Conservation (phyloP, 805 yeast genomes). For the Yarrowia sp. region DNA sequence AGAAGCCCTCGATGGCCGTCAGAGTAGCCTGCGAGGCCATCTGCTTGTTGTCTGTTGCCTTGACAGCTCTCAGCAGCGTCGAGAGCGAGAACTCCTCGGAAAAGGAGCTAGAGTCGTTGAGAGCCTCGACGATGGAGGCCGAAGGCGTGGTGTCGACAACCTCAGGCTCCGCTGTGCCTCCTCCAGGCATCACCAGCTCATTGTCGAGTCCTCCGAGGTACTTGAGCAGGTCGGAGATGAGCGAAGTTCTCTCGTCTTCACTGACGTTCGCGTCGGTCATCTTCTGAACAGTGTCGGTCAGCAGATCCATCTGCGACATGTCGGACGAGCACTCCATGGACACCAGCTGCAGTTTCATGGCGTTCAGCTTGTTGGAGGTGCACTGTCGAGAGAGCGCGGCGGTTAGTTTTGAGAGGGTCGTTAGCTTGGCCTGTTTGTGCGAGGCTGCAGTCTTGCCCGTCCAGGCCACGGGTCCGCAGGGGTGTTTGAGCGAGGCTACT, state of each 20-base stretch:
- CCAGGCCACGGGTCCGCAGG: constrained; percentile 15
- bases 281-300: constrained; percentile 19
- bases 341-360: constrained; percentile 22
- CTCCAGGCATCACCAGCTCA: neutral
- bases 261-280: constrained; percentile 13
- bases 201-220: constrained; percentile 14
- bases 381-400: constrained; percentile 9
- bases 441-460: neutral
- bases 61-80: neutral
- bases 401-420: constrained; percentile 8
- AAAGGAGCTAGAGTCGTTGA: neutral
- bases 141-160: neutral
- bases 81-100: constrained; percentile 4
- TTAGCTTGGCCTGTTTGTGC: constrained; percentile 14
- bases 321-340: constrained; percentile 22
- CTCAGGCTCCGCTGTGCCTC: neutral
- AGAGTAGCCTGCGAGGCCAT: neutral
- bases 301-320: constrained; percentile 21
- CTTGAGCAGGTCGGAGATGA: constrained; percentile 14
- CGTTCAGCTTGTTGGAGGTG: constrained; percentile 1
- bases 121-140: constrained; percentile 3
- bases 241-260: neutral
- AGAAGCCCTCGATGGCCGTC: neutral
- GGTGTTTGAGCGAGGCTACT: constrained; percentile 13
- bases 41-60: neutral